Conservation (phyloP, 345 rosid species). For the Populus davidiana region DNA sequence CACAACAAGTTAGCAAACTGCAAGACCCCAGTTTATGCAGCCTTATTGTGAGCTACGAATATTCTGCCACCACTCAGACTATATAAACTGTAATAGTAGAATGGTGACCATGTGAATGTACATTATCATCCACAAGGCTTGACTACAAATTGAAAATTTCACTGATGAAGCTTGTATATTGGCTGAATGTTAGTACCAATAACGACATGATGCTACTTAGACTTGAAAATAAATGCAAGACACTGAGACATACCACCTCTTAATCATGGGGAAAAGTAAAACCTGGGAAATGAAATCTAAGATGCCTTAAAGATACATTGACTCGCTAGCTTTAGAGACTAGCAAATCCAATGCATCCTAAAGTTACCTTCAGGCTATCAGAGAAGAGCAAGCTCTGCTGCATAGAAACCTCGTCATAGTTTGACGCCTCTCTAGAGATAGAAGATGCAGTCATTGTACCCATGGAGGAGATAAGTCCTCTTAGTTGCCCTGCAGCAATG, state of each 20-base stretch:
- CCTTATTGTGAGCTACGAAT: neutral
- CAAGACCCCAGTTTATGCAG: neutral
- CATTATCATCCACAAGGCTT: neutral
- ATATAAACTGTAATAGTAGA: neutral
- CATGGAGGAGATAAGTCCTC: constrained; percentile 13
- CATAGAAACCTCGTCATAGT: constrained; percentile 76
- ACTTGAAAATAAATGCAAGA: neutral
- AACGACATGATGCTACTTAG: neutral
- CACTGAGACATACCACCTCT: neutral
- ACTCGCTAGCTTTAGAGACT: neutral
- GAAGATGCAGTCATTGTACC: constrained; percentile 62
- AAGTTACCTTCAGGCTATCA: constrained; percentile 74
- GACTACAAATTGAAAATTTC: neutral
- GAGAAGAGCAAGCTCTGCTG: constrained; percentile 81
- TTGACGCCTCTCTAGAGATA: constrained; percentile 56
- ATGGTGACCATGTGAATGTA: neutral
- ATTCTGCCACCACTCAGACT: neutral
- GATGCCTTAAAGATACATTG: neutral
- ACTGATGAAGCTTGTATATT: neutral
- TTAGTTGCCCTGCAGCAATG: constrained; percentile 20
- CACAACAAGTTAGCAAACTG: neutral
- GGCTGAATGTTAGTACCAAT: neutral
- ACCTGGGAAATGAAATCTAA: neutral
- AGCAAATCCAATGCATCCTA: neutral
- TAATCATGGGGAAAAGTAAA: neutral